Base-by-base conservation (phyloP, 2,329 filamentous ascomycete species). In the Phialemoniopsis sp. region DNA sequence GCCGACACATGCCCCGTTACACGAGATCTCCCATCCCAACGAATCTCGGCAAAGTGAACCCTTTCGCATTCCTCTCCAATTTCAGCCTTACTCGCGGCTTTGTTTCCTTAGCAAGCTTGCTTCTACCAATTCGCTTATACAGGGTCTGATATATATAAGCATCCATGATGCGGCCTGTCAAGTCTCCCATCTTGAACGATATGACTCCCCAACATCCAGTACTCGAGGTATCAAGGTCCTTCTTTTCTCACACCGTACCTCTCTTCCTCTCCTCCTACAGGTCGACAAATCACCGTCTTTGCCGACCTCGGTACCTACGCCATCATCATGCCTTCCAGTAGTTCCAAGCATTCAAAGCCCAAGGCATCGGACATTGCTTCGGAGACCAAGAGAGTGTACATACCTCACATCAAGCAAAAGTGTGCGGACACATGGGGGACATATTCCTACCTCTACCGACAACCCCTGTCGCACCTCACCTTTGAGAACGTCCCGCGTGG, bases 281-380 rank as follows among this genome's bases (percentile, higher is more conserved):
- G 32, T 21, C 17, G 36, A 26, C 21, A 19, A 33, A 29, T 17
- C 15, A 17, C 32, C 38, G 37, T 38, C 38, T 36, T 19, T 9
- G 12, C 17, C 30, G 29, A 13, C 38, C 35, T 34, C 13, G 17
- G n/a, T 18, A 26, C 39, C 28, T 44, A 34, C 49, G 57, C 44
- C 10, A 26, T 6, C 21, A 10, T 26, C 33, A 82, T 82, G 78
- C 73, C 76, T 42, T 52, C 52, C 17, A 44, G 52, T 16, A 55
- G 46, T 43, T 51, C 49, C 19, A 53, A 50, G 39, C 68, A 71
- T 36, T 67, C 73, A 39, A 80, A 73, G 60, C 73, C 73, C 34
- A 83, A 80, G 60, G 76, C 80, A 12, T 78, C 82, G 31, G 83
- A 88, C 47, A 78, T 89, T 39, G 85, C 85, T 39, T 76, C 79